These are phyloP conservation scores for Penicillium sclerotiorum DNA, from an alignment of 2,329 filamentous ascomycete species.

Conservation along the genomic window DNA sequence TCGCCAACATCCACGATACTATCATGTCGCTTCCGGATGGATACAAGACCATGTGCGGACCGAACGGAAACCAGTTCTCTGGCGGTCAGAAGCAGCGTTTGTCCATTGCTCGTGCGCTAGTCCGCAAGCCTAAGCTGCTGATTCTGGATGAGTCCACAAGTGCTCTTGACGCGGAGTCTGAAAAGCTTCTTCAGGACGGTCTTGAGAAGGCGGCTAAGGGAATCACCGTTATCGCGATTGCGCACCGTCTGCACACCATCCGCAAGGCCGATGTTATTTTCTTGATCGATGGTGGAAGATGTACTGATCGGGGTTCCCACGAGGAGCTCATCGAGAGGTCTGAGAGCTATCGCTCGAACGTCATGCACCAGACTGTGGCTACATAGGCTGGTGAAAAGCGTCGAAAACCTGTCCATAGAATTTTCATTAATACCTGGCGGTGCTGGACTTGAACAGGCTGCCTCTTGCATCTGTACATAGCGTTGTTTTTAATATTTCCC, in stretches of 20 bases:
- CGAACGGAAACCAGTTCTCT: conserved; percentile 55
- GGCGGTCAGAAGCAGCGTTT: conserved; percentile 63
- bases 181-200: conserved; percentile 50
- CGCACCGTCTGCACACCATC: conserved; percentile 47
- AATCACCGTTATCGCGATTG: conserved; percentile 46
- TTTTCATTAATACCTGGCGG: background rate
- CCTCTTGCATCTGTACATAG: conserved; percentile 4
- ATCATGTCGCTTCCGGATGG: conserved; percentile 65
- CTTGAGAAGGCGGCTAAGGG: conserved; percentile 35
- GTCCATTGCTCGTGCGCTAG: conserved; percentile 60
- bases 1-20: conserved; percentile 72
- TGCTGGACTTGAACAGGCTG: background rate
- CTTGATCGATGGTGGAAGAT: conserved; percentile 69
- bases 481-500: background rate
- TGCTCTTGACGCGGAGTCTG: conserved; percentile 59
- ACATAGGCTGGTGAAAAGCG: conserved; percentile 9
- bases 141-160: conserved; percentile 66
- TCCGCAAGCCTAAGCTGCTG: conserved; percentile 57
- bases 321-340: conserved; percentile 57
- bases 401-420: background rate
- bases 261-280: conserved; percentile 79
- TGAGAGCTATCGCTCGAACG: conserved; percentile 45
- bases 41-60: conserved; percentile 56
- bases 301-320: conserved; percentile 66
- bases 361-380: conserved; percentile 41